These are phyloP conservation scores for Cercospora berteroae DNA, from an alignment of 2,329 filamentous ascomycete genomes.

Conservation along the genomic window DNA sequence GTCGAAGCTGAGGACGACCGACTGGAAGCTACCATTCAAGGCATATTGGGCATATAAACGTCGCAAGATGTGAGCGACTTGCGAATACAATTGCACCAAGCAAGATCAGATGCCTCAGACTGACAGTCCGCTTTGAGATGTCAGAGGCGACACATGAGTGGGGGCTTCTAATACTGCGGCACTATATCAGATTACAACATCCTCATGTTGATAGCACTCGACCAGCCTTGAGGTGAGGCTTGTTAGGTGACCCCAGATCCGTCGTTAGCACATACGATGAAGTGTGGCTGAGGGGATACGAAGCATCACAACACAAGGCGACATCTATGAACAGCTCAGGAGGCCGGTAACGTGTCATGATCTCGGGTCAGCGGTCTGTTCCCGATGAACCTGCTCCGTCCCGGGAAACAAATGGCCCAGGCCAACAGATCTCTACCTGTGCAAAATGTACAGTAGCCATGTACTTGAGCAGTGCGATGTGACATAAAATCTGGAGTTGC, in stretches of 20 bases:
- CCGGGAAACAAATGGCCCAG: background rate
- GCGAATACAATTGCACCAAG: background rate
- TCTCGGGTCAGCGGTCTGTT: too few relatives aligned
- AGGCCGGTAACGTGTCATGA: background rate
- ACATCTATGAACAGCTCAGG: background rate
- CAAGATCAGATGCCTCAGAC: background rate
- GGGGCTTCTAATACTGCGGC: background rate
- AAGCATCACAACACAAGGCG: background rate
- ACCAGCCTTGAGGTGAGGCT: background rate
- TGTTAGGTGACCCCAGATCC: background rate
- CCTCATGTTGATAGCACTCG: background rate
- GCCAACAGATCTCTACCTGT: background rate
- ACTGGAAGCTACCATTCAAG: conserved; percentile 86
- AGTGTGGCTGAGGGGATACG: background rate
- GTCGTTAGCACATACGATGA: background rate
- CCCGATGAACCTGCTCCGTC: too few relatives aligned
- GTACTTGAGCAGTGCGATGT: background rate
- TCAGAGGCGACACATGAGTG: background rate
- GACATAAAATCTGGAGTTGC: background rate
- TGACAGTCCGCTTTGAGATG: background rate
- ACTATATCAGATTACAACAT: too few relatives aligned
- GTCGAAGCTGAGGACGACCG: conserved; percentile 59
- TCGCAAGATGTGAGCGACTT: conserved; percentile 47
- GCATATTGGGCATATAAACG: conserved; percentile 61
- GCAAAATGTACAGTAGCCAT: background rate